Percentiles rank a stretch among this genome's conserved stretches.
phyloP scores from a whole-genome alignment of 495 filamentous ascomycete species.

The Tuber umbilicatum region DNA sequence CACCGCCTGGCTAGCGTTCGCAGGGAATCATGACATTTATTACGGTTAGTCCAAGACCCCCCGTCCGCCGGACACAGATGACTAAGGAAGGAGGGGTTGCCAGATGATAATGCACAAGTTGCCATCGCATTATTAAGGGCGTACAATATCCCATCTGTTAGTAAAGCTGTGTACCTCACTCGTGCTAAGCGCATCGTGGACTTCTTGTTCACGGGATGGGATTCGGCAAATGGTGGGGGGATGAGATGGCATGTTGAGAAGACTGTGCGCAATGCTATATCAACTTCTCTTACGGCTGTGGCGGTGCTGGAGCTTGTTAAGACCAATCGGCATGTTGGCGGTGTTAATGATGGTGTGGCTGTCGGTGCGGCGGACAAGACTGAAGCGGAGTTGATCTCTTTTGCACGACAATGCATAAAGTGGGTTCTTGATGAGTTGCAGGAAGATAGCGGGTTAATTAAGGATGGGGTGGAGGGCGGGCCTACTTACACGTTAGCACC shows the following conservation, averaged over 20 bases:
- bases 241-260: constrained; percentile 35
- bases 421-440: constrained; percentile 30
- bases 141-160: constrained; percentile 19
- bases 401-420: constrained; percentile 14
- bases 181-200: constrained; percentile 20
- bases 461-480: constrained; percentile 32
- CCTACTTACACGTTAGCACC: constrained; percentile 31
- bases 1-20: constrained; percentile 32
- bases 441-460: constrained; percentile 33
- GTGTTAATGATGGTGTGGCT: background rate
- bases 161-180: constrained; percentile 24
- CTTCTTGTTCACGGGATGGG: constrained; percentile 35
- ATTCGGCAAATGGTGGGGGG: constrained; percentile 26
- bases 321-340: background rate
- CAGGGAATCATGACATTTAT: constrained; percentile 33
- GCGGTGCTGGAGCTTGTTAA: constrained; percentile 29
- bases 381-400: constrained; percentile 17
- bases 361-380: constrained; percentile 5
- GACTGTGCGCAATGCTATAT: constrained; percentile 30
- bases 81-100: constrained; percentile 1
- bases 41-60: constrained; percentile 24
- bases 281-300: constrained; percentile 36
- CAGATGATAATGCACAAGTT: constrained; percentile 39
- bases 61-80: too few species aligned
- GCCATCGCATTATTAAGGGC: constrained; percentile 35